Evolutionary conservation across 2,329 filamentous ascomycete species (phyloP), one percentile per base, ranked within the genome.

Genomic region (Cephalotrichum gorgonifer): DNA sequence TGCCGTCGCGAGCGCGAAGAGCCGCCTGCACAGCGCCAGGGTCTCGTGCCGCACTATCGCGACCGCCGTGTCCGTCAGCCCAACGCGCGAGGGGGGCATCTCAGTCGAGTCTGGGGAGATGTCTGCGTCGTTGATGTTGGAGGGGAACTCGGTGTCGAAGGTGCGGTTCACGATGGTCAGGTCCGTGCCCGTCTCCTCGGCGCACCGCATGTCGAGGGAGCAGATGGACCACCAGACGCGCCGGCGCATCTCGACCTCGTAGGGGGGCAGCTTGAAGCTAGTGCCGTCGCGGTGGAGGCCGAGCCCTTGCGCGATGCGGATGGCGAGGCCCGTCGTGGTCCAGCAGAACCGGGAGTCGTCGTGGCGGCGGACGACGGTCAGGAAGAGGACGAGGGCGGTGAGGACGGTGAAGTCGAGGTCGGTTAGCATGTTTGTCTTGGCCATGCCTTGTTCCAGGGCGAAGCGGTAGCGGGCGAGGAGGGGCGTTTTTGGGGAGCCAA

Each of bases 171-270:
- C 56, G 14, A 75, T 67, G 4, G 64, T 66, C 17, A 74, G 63
- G 43, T 69, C 72, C 17, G 67, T 69, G 11, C 75, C 76, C 3
- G 74, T 64, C 49, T 79, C 73, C 52, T 81, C 77, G 3, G 75
- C 70, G 0, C 73, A 69, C 8, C 74, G 70, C 3, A 75, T 61
- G 54, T 85, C 81, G 1, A 83, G 64, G 3, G 74, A 65, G 38
- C 79, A 64, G 9, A 84, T 68, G n/a, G 73, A 67, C 71, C 76
- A 82, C 75, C 79, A 84, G 0, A 83, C 58, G 2, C 81, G 69
- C 22, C 80, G 69, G 33, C 79, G 68, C 61, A 82, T 74, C 57
- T 84, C 78, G 1, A 72, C 71, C 49, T 83, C 78, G 50, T 78
- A 81, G 0, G 76, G 73, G 0, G 71, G 67, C 4, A 84, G 63